Percentiles rank a stretch among this genome's conserved stretches.
Conservation (phyloP, 108 stramenopile genomes). For the Aurantiochytrium sp. region DNA sequence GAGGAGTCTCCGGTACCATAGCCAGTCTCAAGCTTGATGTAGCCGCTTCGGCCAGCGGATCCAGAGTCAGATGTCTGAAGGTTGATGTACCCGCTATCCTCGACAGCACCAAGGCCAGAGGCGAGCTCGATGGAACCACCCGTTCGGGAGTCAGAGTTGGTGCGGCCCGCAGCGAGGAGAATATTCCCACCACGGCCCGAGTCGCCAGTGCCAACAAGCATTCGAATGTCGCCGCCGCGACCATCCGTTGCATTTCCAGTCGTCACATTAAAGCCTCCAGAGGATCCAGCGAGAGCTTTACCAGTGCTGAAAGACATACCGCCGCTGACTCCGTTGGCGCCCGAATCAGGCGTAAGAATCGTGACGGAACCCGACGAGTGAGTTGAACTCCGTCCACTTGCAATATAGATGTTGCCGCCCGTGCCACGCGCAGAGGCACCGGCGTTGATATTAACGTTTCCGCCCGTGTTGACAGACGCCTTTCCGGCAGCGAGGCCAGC, state of each 20-base stretch:
- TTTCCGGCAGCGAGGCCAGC: constrained; percentile 38
- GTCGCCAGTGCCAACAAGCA: constrained; percentile 21
- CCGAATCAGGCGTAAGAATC: constrained; percentile 27
- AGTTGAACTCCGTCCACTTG: constrained; percentile 16
- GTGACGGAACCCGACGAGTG: constrained; percentile 23
- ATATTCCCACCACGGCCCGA: constrained; percentile 17
- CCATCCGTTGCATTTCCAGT: constrained; percentile 31
- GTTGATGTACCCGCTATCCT: background rate
- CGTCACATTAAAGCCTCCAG: constrained; percentile 21
- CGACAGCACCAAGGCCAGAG: background rate
- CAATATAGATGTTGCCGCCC: constrained; percentile 20
- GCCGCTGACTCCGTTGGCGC: constrained; percentile 25
- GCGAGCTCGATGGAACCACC: background rate
- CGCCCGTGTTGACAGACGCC: constrained; percentile 25
- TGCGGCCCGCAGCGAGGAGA: background rate
- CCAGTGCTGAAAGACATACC: constrained; percentile 29
- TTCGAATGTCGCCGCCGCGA: background rate
- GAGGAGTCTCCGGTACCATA: constrained; percentile 12
- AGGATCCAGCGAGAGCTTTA: constrained; percentile 12
- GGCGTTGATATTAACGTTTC: constrained; percentile 26
- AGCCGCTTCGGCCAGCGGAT: background rate
- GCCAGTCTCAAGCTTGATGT: constrained; percentile 21
- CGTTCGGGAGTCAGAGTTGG: background rate
- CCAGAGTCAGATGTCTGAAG: background rate
- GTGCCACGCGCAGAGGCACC: constrained; percentile 21